Base-by-base conservation (phyloP, 441 rosid species). In the Hura crepitans region DNA sequence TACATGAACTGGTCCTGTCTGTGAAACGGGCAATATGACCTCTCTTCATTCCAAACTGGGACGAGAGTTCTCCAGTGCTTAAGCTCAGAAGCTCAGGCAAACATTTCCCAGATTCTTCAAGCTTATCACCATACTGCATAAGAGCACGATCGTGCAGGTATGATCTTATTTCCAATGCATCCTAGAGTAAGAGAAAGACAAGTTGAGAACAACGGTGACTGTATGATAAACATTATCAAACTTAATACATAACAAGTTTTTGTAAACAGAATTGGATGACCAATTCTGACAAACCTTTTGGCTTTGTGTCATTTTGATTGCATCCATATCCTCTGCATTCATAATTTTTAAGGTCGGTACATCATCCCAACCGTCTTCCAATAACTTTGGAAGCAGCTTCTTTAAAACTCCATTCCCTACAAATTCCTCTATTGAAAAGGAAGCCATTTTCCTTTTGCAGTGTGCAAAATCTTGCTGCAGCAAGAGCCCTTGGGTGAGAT, bases 311-410 rank as follows among this genome's bases (percentile, higher is more conserved):
- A 89, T 76, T 78, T 71, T 77, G 22, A 87, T 71, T 60, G 82
- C 76, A 49, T 74, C 85, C 88, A 81, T 84, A 58, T 84, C 94
- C 20, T 83, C 89, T 7, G 84, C 35, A 62, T 76, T 83, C 90
- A 87, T 84, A 63, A 87, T 79, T 86, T 87, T 89, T 71, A 87
- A 77, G 47, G 96, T 86, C 20, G 89, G 90, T 0, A 89, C 88
- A 51, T 89, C 92, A 68, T 85, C 96, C 89, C 96, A 89, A 6
- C 92, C 90, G 76, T 85, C 92, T 42, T 87, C 87, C 14, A 85
- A 17, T 66, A 87, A 73, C 77, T 77, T 87, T 31, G 88, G 88
- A 25, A 87, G 85, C 77, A 85, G 39, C 64, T 68, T 78, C 69
- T 75, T 82, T 51, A 85, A 75, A 74, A 71, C 75, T 65, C 92